Evolutionary conservation across 2,329 filamentous ascomycete species (phyloP).

Genomic region (Cordyceps tenuipes): DNA sequence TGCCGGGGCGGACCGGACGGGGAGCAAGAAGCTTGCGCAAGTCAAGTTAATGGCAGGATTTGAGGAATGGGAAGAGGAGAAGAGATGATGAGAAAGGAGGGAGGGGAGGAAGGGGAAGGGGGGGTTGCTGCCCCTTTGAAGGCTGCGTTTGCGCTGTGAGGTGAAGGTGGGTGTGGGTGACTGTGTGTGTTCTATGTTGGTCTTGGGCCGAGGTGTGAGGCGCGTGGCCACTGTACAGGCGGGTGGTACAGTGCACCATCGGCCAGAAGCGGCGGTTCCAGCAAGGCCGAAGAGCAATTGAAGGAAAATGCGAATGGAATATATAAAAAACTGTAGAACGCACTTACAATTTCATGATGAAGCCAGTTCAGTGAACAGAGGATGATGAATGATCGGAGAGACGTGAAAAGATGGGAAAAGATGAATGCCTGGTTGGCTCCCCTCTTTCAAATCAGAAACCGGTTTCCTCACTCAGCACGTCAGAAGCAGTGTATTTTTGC

Average conservation of each 20-base stretch:
- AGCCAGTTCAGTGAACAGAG: neutral
- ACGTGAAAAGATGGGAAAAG: neutral
- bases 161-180: too few species aligned
- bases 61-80: neutral
- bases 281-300: too few species aligned
- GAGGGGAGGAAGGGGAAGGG: neutral
- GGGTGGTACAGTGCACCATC: neutral
- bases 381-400: neutral
- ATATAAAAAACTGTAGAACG: neutral
- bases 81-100: neutral
- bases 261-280: too few species aligned
- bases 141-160: neutral
- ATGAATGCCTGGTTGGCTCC: too few species aligned
- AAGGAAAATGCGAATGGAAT: neutral
- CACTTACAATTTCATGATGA: neutral
- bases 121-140: neutral
- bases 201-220: neutral
- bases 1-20: neutral
- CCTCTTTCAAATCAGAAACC: neutral
- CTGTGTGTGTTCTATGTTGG: neutral
- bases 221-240: neutral
- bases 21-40: constrained; percentile 5
- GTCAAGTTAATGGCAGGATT: constrained; percentile 9
- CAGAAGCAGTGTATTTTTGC: neutral
- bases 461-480: neutral